Base-by-base conservation (phyloP, 2,329 filamentous ascomycete species). In the Zasmidium citrigriseum region DNA sequence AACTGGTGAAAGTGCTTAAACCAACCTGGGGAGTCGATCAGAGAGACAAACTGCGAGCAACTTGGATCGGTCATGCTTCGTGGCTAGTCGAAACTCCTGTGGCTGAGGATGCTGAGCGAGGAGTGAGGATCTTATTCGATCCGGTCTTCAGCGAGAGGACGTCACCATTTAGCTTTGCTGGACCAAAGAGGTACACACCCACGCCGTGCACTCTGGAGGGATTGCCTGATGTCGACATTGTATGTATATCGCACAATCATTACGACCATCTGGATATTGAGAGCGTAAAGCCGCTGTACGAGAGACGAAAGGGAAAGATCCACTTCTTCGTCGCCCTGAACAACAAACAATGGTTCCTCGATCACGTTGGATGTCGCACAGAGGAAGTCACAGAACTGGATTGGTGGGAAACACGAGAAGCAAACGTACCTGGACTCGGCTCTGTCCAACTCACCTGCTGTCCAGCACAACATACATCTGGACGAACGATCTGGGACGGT, bases 191-290 rank as follows among this genome's bases (percentile, higher is more conserved):
- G 29, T 83, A 83, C 55, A 80, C 78, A 14, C 80, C 78, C 2
- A 73, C 80, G 3, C 82, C 82, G 0, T 84, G 82, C 64, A 63
- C 67, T 0, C 64, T 82, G 2, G 72, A 78, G 2, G 80, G 83
- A 18, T 65, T 84, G 2, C 82, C 82, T 0, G 74, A 80, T 1
- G 71, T 84, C 10, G 82, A 85, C 55, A 67, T 80, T 2, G 74
- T 85, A 2, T 71, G 77, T 57, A 82, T 85, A 49, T 81, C 77
- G 54, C 83, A 85, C 67, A 81, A 83, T 62, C 82, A 85, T 64
- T 84, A 83, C 63, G 82, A 85, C 62, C 82, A 85, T 59, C 73
- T 84, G 51, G 81, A 84, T 59, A 69, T 74, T 4, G 70, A 74
- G 18, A 80, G 79, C 0, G 68, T 85, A 41, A 73, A 66, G 57